Percentiles rank a stretch among this genome's conserved stretches.
These are phyloP conservation scores for Wickerhamiella kazuoi DNA, from an alignment of 805 yeast species.

Conservation along the genomic window DNA sequence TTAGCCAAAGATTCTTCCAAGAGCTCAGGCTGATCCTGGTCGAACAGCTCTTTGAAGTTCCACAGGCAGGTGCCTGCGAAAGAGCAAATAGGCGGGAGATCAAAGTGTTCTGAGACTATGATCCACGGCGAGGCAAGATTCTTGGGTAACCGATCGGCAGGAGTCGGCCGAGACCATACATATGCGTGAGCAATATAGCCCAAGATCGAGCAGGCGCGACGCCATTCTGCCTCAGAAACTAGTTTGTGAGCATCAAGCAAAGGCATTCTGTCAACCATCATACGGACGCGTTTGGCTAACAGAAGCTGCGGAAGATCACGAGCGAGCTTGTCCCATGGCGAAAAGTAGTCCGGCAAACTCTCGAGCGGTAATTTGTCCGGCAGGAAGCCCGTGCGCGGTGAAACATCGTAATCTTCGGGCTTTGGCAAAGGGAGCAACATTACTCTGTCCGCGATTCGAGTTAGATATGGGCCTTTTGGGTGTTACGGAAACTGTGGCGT, in stretches of 20 bases:
- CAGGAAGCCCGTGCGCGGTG: constrained; percentile 57
- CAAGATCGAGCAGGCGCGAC: constrained; percentile 67
- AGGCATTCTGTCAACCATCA: constrained; percentile 48
- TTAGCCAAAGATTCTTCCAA: not conserved
- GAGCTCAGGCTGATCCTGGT: constrained; percentile 3
- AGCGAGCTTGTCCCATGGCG: constrained; percentile 63
- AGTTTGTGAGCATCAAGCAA: constrained; percentile 33
- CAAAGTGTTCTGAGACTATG: constrained; percentile 36
- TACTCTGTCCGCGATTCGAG: too few species aligned
- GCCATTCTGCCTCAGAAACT: constrained; percentile 31
- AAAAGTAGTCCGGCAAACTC: constrained; percentile 44
- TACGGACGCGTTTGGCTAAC: constrained; percentile 43
- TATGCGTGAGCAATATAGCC: constrained; percentile 78
- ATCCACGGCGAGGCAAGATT: constrained; percentile 57
- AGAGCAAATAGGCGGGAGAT: constrained; percentile 73
- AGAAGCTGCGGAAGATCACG: constrained; percentile 55
- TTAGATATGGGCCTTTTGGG: too few species aligned
- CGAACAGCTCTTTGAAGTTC: constrained; percentile 54
- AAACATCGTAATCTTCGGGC: constrained; percentile 51
- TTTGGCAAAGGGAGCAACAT: constrained; percentile 27
- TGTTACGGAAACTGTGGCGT: too few species aligned
- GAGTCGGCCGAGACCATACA: constrained; percentile 60
- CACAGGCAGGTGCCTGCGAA: constrained; percentile 77
- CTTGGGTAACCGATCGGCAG: constrained; percentile 40
- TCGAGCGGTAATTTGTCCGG: constrained; percentile 51